Percentiles rank a stretch among this genome's conserved stretches.
Conservation (phyloP, 805 yeast species). For the Nakazawaea holstii region DNA sequence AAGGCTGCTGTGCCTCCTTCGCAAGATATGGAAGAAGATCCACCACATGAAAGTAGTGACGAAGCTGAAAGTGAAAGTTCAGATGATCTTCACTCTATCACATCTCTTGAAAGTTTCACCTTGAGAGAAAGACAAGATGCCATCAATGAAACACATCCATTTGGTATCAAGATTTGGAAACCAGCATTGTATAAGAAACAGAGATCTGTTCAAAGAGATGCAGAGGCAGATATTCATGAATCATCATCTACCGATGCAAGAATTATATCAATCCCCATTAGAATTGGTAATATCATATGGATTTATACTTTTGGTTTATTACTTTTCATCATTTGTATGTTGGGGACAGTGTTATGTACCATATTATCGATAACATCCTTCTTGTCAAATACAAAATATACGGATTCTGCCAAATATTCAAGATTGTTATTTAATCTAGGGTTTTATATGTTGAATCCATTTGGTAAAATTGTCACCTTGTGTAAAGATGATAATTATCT, state of each 20-base stretch:
- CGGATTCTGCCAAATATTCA: slow-evolving; percentile 57
- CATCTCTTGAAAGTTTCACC: slow-evolving; percentile 78
- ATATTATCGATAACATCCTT: slow-evolving; percentile 35
- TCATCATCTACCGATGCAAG: slow-evolving; percentile 39
- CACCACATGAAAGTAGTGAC: background rate
- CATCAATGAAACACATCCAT: slow-evolving; percentile 93
- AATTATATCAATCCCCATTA: slow-evolving; percentile 55
- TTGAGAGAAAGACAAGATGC: slow-evolving; percentile 92
- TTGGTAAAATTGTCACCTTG: slow-evolving; percentile 83
- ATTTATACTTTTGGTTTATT: slow-evolving; percentile 64
- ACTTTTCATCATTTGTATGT: slow-evolving; percentile 46
- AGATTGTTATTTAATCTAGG: slow-evolving; percentile 57
- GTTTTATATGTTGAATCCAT: slow-evolving; percentile 73
- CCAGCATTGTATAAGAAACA: slow-evolving; percentile 93
- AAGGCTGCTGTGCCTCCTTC: no score
- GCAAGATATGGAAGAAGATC: no score
- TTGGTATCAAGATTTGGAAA: slow-evolving; percentile 98
- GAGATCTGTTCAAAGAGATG: slow-evolving; percentile 86
- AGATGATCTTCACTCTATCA: slow-evolving; percentile 22
- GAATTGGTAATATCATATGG: slow-evolving; percentile 71
- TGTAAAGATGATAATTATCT: slow-evolving; percentile 75
- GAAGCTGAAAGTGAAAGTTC: slow-evolving; percentile 9
- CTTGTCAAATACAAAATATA: slow-evolving; percentile 35
- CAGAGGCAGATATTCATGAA: slow-evolving; percentile 91
- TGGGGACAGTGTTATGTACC: slow-evolving; percentile 43